Conservation (phyloP, 2,329 filamentous ascomycete species). For the Claviceps humidiphila region DNA sequence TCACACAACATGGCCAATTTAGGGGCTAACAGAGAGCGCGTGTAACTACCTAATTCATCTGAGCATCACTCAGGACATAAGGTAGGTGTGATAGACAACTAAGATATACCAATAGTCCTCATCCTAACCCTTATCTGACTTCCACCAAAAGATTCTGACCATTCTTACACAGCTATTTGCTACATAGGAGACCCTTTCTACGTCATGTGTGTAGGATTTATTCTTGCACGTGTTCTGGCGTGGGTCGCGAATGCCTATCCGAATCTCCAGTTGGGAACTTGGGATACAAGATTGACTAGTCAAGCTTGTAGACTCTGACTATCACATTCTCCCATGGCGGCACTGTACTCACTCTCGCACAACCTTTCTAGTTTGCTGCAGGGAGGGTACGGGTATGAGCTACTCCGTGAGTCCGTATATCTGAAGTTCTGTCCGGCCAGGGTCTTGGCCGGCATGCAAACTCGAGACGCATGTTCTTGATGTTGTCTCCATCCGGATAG, state of each 20-base stretch:
- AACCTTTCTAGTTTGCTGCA: background rate
- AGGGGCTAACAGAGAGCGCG: background rate
- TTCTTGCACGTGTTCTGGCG: too few species aligned
- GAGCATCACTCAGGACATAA: background rate
- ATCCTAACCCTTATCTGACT: too few species aligned
- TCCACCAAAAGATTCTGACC: too few species aligned
- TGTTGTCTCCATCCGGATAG: background rate
- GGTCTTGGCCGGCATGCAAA: background rate
- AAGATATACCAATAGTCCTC: too few species aligned
- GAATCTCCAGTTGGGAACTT: too few species aligned
- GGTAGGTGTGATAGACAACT: too few species aligned
- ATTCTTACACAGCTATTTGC: too few species aligned
- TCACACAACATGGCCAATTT: background rate
- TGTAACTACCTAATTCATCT: background rate
- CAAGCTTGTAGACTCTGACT: background rate
- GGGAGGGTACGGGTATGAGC: background rate
- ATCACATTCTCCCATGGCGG: background rate
- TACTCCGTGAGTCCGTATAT: too few species aligned
- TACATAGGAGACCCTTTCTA: too few species aligned
- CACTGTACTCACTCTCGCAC: background rate
- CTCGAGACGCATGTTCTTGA: background rate
- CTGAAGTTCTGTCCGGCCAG: background rate
- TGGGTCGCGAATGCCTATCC: too few species aligned
- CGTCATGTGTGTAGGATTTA: too few species aligned
- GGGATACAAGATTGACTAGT: too few species aligned